A percentile compares a stretch with the other conserved stretches of the same genome.
phyloP scores from a whole-genome alignment of 257 asterid species.

The Penstemon eatonii region DNA sequence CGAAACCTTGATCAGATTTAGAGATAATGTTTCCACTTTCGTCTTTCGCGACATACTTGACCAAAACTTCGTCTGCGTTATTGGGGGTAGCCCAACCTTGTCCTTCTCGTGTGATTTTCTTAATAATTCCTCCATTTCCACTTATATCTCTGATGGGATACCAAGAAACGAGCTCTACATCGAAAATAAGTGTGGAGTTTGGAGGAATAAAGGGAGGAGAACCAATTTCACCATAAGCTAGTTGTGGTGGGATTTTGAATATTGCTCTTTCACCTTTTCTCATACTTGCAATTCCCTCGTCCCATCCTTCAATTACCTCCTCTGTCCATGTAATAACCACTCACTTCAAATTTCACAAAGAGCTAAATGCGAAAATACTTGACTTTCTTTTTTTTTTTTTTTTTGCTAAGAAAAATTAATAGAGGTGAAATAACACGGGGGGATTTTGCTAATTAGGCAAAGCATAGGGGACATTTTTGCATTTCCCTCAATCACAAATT shows the following conservation, averaged over 20 bases:
- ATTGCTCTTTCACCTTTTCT: conserved; percentile 60
- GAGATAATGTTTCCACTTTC: conserved; percentile 42
- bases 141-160: conserved; percentile 50
- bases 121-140: conserved; percentile 65
- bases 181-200: conserved; percentile 57
- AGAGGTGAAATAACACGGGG: too few species aligned
- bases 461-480: too few species aligned
- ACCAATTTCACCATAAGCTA: conserved; percentile 59
- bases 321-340: conserved; percentile 29
- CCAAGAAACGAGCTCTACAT: conserved; percentile 57
- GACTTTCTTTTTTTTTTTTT: too few species aligned
- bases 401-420: too few species aligned
- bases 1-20: conserved; percentile 39
- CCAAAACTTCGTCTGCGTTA: conserved; percentile 58
- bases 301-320: conserved; percentile 72
- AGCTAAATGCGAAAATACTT: too few species aligned
- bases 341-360: too few species aligned
- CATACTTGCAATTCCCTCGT: conserved; percentile 65
- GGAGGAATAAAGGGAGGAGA: conserved; percentile 62
- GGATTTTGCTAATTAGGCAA: too few species aligned
- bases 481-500: neutral
- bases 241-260: conserved; percentile 54
- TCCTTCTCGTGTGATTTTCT: conserved; percentile 57
- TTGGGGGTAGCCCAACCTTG: conserved; percentile 76
- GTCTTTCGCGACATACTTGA: conserved; percentile 48